A percentile compares a stretch with the other conserved stretches of the same genome.
Evolutionary conservation across 2,329 filamentous ascomycete genomes (phyloP).

Genomic region (Colletotrichum higginsianum): DNA sequence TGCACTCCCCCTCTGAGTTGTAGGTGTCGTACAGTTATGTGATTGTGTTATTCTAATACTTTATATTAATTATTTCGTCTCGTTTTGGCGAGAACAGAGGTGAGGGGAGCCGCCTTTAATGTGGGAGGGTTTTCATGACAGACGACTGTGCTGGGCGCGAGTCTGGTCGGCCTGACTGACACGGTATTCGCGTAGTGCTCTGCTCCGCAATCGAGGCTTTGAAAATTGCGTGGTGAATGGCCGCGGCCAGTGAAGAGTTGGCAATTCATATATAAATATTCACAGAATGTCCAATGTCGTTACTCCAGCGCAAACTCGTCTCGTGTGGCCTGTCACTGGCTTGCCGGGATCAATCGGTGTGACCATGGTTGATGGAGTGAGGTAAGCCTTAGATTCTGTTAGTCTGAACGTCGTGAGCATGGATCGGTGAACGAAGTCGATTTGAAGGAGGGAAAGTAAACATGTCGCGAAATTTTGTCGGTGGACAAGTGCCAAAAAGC

Average conservation of each 20-base stretch:
- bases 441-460: no score
- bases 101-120: background rate
- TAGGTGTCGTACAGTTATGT: no score
- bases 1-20: no score
- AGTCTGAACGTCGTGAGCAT: no score
- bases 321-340: conserved; percentile 14
- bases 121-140: background rate
- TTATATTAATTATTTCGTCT: conserved; percentile 21
- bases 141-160: background rate
- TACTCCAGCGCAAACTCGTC: background rate
- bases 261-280: no score
- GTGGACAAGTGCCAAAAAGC: no score
- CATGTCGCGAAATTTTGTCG: no score
- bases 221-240: background rate
- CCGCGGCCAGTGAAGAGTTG: background rate
- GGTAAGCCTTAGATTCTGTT: background rate
- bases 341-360: background rate
- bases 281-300: background rate
- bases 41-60: no score
- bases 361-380: background rate
- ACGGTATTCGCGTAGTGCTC: background rate
- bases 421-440: no score
- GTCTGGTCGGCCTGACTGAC: background rate
- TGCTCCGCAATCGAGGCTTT: background rate
- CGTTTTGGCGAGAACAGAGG: background rate